These are phyloP conservation scores for Basipetospora chlamydospora DNA, from an alignment of 2,329 filamentous ascomycete genomes.

Conservation along the genomic window DNA sequence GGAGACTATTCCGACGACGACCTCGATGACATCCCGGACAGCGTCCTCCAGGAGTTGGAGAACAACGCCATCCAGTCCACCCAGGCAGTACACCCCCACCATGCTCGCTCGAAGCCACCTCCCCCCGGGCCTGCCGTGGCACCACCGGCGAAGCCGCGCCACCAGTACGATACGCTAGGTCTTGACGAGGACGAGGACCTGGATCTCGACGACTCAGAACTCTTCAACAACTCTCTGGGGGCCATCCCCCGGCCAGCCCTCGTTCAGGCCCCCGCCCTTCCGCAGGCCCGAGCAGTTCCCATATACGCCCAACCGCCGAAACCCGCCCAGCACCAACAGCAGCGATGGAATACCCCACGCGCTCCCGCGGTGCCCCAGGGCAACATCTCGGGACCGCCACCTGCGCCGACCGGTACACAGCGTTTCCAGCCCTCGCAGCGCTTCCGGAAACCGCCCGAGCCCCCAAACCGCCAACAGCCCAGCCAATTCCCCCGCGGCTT, in stretches of 20 bases:
- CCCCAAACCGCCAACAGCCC: conserved; percentile 17
- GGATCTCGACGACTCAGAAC: conserved; percentile 38
- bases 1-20: conserved; percentile 51
- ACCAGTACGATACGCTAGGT: conserved; percentile 10
- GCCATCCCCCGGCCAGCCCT: neutral
- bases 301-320: neutral
- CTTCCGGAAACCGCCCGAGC: conserved; percentile 13
- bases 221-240: conserved; percentile 13
- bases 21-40: conserved; percentile 44
- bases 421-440: no score
- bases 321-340: conserved; percentile 7
- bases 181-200: conserved; percentile 38
- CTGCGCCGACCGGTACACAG: no score
- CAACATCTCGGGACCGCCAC: conserved; percentile 9
- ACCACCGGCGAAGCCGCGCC: conserved; percentile 7
- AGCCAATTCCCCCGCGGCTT: conserved; percentile 26
- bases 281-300: neutral
- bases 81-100: no score
- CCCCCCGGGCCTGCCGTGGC: conserved; percentile 10
- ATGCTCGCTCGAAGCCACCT: no score
- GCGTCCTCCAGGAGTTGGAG: conserved; percentile 46
- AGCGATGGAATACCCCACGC: neutral
- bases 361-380: neutral
- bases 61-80: conserved; percentile 48
- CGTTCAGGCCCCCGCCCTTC: neutral